Evolutionary conservation across 2,329 filamentous ascomycete genomes (phyloP).

Genomic region (Cladophialophora yegresii): DNA sequence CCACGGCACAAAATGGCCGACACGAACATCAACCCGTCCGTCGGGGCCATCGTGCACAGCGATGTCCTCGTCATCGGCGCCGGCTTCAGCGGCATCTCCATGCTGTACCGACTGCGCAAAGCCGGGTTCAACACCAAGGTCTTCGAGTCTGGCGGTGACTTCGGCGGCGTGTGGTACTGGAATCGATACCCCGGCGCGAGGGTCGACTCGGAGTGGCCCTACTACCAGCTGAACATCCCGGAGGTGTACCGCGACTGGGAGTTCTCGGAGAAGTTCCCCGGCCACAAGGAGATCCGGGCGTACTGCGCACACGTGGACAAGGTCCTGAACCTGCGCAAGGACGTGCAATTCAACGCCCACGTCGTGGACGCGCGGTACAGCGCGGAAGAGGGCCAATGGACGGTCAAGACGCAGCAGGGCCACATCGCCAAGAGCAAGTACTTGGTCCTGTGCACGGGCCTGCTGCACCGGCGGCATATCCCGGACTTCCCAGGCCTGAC

Average conservation of each 20-base stretch:
- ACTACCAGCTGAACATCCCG: constrained; percentile 58
- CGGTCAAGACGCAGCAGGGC: constrained; percentile 44
- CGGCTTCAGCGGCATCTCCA: constrained; percentile 34
- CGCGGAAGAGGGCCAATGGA: constrained; percentile 42
- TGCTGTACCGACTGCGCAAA: constrained; percentile 40
- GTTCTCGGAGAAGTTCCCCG: constrained; percentile 49
- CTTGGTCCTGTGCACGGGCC: constrained; percentile 39
- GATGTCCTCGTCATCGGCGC: constrained; percentile 34
- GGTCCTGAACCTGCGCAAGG: constrained; percentile 44
- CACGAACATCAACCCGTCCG: constrained; percentile 16
- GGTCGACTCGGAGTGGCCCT: constrained; percentile 58
- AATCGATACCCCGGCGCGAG: constrained; percentile 72
- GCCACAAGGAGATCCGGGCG: constrained; percentile 42
- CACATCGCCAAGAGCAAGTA: constrained; percentile 31
- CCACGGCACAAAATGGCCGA: neutral
- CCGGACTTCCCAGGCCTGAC: constrained; percentile 62
- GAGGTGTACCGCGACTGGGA: constrained; percentile 51
- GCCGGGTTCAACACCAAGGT: constrained; percentile 41
- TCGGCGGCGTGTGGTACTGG: constrained; percentile 54
- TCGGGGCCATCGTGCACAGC: constrained; percentile 27
- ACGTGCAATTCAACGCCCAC: constrained; percentile 41
- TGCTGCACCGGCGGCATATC: constrained; percentile 54
- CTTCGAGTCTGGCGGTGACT: constrained; percentile 42
- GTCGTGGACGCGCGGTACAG: constrained; percentile 45
- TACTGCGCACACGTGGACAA: constrained; percentile 50